Evolutionary conservation across 257 asterid species (phyloP).

Genomic region (Ligustrum vulgare): DNA sequence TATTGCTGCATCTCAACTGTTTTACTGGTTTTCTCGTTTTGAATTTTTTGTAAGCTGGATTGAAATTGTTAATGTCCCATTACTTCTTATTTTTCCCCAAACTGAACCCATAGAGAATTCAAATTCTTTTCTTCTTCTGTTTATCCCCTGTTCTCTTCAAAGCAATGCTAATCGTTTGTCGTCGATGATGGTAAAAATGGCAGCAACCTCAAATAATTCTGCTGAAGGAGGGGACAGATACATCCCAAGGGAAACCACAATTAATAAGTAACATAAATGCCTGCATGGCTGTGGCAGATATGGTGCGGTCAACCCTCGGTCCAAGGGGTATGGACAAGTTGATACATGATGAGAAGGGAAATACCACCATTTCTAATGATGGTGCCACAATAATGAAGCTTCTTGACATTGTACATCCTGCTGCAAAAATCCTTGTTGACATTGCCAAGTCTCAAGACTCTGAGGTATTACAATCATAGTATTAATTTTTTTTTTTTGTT

Average conservation of each 20-base stretch:
- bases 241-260: conserved; percentile 97
- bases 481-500: neutral
- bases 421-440: conserved; percentile 95
- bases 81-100: no score
- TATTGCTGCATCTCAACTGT: no score
- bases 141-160: neutral
- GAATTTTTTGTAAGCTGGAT: no score
- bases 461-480: conserved; percentile 49
- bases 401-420: conserved; percentile 95
- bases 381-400: conserved; percentile 99
- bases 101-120: no score
- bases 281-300: conserved; percentile 83
- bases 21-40: no score
- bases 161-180: conserved; percentile 6
- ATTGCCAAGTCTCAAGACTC: conserved; percentile 98
- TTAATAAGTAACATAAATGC: conserved; percentile 93
- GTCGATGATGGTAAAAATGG: conserved; percentile 19
- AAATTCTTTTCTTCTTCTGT: neutral
- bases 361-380: conserved; percentile 92
- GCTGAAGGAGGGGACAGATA: conserved; percentile 98
- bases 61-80: no score
- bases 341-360: conserved; percentile 97
- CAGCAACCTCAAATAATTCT: conserved; percentile 99
- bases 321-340: conserved; percentile 99
- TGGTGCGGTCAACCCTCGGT: conserved; percentile 86